Evolutionary conservation across 768 basidiomycete genomes (phyloP), one percentile per base, ranked within the genome.

Genomic region (Cystoderma amianthinum): DNA sequence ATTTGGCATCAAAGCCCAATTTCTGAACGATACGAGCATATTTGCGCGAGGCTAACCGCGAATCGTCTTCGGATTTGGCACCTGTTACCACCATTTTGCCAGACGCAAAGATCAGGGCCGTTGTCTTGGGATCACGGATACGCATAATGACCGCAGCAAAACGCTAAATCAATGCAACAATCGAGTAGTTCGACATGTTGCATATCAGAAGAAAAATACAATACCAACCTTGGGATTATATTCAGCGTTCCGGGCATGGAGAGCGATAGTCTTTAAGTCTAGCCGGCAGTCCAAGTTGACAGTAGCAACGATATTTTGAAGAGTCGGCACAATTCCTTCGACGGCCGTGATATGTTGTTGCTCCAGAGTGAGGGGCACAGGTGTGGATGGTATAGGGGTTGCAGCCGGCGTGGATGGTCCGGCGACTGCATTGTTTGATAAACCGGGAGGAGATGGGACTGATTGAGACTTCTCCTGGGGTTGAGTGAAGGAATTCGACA

Each of bases 91-190:
- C 96, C 90, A 99, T 98, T 79, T 98, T 99, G 59, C 96, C 96
- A 44, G 92, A 95, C 23, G 96, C 96, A 64, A 99, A 99, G 64
- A 99, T 98, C 52, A 99, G 81, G 17, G 95, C 96, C 39, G 96
- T 99, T 45, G 96, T 99, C 75, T 99, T 99, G 38, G 96, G 96
- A 54, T 98, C 96, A 52, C 96, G 93, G 58, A 99, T 98, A 64
- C 96, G 91, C 96, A 99, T 99, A 69, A 99, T 98, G 52, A 98
- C 96, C 46, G 96, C 96, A 53, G 95, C 96, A 72, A 99, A 99
- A 85, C 96, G 96, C 96, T 99, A 71, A 42, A 68, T 57, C 60
- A 49, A 66, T 56, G 67, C 64, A 69, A 71, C 65, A 73, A 68
- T 67, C 70, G 66, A 72, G 68, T 68, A 78, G 77, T 74, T 77